Evolutionary conservation across 2,329 filamentous ascomycete genomes (phyloP), one percentile per base, ranked within the genome.

Genomic region (Aspergillus sclerotialis): DNA sequence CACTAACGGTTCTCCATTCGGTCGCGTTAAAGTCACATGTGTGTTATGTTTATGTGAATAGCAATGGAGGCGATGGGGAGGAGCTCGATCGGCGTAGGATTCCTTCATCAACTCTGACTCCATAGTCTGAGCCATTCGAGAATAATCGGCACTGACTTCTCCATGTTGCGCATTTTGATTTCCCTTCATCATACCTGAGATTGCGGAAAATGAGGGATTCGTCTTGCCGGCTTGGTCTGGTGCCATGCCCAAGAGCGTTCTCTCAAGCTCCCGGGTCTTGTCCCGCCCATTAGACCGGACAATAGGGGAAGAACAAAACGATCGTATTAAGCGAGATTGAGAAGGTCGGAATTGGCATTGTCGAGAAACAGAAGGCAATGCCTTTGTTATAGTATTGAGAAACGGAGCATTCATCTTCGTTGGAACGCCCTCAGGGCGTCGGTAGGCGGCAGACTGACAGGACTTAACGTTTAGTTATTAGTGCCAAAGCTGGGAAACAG

Each of bases 31-130:
- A 1, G 89, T 95, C 52, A 98, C 76, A 64, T 96, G 87, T 13
- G 86, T 92, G 69, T 98, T 98, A 75, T 95, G 92, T 67, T 87
- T 93, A 60, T 84, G 82, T 17, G 83, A 69, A 65, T 79, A 90
- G 59, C 98, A 72, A 67, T 94, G 86, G 44, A 98, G 74, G 60
- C 94, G 87, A 68, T 87, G 87, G 2, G 84, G 82, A 49, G 58
- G 58, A 29, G 48, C 42, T 24, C 52, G 52, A 36, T 60, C 58
- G 45, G 51, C 48, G 40, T 62, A 62, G 17, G 58, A 56, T 30
- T 54, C 41, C 37, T 47, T 55, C 40, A 57, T 48, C 50, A 61
- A 50, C 32, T 56, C 52, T 34, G 50, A 48, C 50, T 60, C 58
- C 25, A 60, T 30, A 33, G 46, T 53, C 44, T 60, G 52, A 14